phyloP scores from a whole-genome alignment of 1,284 basidiomycete genomes.

The Cutaneotrichosporon mucoides region DNA sequence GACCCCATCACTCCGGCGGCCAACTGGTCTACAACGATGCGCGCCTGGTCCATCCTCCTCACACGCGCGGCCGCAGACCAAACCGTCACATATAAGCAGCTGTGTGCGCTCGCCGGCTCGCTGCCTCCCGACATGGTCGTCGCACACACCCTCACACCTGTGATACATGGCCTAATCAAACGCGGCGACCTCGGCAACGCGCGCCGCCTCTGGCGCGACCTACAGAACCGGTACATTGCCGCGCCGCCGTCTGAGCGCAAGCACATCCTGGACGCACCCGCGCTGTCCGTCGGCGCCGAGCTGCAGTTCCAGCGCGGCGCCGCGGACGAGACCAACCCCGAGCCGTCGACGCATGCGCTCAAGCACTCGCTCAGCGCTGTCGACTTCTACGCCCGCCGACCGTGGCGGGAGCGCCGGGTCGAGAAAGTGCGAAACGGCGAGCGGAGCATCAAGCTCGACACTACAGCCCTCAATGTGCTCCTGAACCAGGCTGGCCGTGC shows the following conservation, averaged over 20 bases:
- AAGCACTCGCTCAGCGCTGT: slow-evolving; percentile 28
- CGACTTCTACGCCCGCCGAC: slow-evolving; percentile 19
- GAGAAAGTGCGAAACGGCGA: neutral
- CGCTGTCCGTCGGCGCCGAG: slow-evolving; percentile 30
- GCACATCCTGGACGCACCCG: slow-evolving; percentile 25
- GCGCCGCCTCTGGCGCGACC: slow-evolving; percentile 24
- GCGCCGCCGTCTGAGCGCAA: slow-evolving; percentile 1
- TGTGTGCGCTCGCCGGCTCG: slow-evolving; percentile 17
- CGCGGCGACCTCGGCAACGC: slow-evolving; percentile 20
- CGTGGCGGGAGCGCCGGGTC: neutral
- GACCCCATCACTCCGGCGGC: neutral
- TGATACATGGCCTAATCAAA: slow-evolving; percentile 26
- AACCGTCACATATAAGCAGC: slow-evolving; percentile 6
- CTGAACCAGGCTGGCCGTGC: slow-evolving; percentile 22
- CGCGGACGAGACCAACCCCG: neutral
- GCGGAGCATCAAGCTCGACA: slow-evolving; percentile 24
- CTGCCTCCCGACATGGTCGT: slow-evolving; percentile 16
- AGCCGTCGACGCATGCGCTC: neutral
- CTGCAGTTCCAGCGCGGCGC: slow-evolving; percentile 8
- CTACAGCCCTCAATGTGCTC: slow-evolving; percentile 32
- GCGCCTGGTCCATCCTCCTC: slow-evolving; percentile 12
- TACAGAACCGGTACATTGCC: slow-evolving; percentile 12
- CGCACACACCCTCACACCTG: slow-evolving; percentile 26
- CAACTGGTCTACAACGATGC: neutral
- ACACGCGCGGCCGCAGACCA: slow-evolving; percentile 4